Conservation (phyloP, 257 asterid genomes). For the Nicotiana tabacum region DNA sequence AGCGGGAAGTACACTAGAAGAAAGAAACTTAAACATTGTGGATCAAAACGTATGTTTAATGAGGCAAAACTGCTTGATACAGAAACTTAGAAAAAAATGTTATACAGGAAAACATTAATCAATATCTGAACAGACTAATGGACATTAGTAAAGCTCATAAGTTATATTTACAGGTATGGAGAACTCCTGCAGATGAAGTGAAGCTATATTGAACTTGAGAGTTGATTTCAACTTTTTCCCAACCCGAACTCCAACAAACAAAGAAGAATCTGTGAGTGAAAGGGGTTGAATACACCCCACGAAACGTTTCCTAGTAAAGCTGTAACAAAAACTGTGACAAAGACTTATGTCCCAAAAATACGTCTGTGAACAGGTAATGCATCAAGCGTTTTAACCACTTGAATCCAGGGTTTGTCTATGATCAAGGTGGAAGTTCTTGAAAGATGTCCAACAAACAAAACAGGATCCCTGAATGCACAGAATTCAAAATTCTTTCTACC, state of each 20-base stretch:
- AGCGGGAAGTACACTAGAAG: background rate
- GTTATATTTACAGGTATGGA: constrained; percentile 5
- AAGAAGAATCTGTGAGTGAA: constrained; percentile 25
- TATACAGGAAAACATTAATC: constrained; percentile 1
- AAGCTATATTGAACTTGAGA: constrained; percentile 17
- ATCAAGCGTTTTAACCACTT: constrained; percentile 65
- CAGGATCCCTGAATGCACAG: constrained; percentile 68
- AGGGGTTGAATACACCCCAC: constrained; percentile 26
- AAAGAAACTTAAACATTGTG: background rate
- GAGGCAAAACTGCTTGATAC: background rate
- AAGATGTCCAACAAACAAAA: constrained; percentile 87
- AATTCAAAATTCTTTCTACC: constrained; percentile 68
- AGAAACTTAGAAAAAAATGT: background rate
- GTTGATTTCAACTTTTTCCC: constrained; percentile 24
- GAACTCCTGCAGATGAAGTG: background rate
- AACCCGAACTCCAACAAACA: constrained; percentile 12
- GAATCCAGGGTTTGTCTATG: constrained; percentile 87
- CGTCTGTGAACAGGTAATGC: constrained; percentile 85
- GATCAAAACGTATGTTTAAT: background rate
- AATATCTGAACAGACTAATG: background rate
- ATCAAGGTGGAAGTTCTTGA: constrained; percentile 75
- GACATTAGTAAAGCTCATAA: background rate
- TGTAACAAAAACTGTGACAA: background rate
- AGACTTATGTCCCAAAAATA: constrained; percentile 63
- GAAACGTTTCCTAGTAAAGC: constrained; percentile 20